Evolutionary conservation across 257 asterid genomes (phyloP).

Genomic region (Fraxinus anomala): DNA sequence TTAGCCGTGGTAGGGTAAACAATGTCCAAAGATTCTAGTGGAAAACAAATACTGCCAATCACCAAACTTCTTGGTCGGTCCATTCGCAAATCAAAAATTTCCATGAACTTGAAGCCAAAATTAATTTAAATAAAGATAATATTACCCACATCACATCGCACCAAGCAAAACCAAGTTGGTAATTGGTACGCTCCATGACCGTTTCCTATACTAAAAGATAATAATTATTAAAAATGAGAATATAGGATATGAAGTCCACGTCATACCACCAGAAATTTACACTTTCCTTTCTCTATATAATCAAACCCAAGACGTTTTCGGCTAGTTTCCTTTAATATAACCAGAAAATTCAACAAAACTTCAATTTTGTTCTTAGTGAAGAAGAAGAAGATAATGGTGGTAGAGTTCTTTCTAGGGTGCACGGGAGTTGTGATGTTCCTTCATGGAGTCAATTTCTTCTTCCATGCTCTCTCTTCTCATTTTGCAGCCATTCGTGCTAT

Average conservation of each 20-base stretch:
- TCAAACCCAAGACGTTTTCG: not conserved
- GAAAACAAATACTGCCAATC: constrained; percentile 36
- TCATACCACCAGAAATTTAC: constrained; percentile 23
- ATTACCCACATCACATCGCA: not conserved
- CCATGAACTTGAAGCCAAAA: not conserved
- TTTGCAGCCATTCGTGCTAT: constrained; percentile 45
- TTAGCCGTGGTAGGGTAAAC: too few species aligned
- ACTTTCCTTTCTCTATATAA: not conserved
- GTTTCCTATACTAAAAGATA: not conserved
- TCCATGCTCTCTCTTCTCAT: constrained; percentile 53
- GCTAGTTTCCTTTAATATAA: not conserved
- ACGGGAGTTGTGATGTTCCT: constrained; percentile 69
- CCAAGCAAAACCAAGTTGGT: not conserved
- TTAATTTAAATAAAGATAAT: too few species aligned
- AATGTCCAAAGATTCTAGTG: not conserved
- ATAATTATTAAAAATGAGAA: not conserved
- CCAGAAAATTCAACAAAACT: not conserved
- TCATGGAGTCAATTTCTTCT: constrained; percentile 65
- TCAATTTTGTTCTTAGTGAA: not conserved
- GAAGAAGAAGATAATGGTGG: constrained; percentile 34
- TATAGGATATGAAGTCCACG: constrained; percentile 29
- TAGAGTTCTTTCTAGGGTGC: constrained; percentile 63
- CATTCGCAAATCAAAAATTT: not conserved
- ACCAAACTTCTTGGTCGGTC: constrained; percentile 8
- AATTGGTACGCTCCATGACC: not conserved